Conservation (phyloP, 2,329 filamentous ascomycete species). For the Claviceps arundinis region DNA sequence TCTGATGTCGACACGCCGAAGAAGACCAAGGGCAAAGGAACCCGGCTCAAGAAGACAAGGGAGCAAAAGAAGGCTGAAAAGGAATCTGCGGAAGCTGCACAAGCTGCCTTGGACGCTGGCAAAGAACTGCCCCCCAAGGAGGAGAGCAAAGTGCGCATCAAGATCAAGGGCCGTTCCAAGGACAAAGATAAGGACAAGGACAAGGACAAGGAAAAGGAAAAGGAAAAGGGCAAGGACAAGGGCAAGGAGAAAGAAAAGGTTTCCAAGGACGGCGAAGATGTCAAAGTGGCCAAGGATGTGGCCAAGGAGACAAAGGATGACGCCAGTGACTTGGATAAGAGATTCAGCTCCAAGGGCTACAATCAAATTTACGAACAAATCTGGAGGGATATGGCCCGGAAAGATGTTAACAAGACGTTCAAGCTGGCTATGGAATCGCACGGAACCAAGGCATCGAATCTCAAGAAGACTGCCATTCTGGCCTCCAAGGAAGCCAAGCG, state of each 20-base stretch:
- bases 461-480: conserved; percentile 92
- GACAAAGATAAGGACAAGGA: conserved; percentile 29
- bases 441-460: conserved; percentile 79
- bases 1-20: conserved; percentile 42
- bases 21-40: conserved; percentile 43
- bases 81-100: conserved; percentile 72
- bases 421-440: conserved; percentile 79
- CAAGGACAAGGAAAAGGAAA: conserved; percentile 37
- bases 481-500: conserved; percentile 94
- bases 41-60: conserved; percentile 81
- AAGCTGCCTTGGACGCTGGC: conserved; percentile 68
- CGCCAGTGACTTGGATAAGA: conserved; percentile 42
- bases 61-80: conserved; percentile 73
- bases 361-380: conserved; percentile 97
- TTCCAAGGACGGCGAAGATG: conserved; percentile 31
- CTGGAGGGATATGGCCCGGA: conserved; percentile 85
- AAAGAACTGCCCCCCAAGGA: conserved; percentile 52
- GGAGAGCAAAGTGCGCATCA: conserved; percentile 49
- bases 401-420: conserved; percentile 85
- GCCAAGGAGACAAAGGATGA: conserved; percentile 40
- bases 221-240: conserved; percentile 29
- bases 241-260: conserved; percentile 24
- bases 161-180: conserved; percentile 41
- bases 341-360: conserved; percentile 81
- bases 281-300: conserved; percentile 27